A percentile compares a stretch with the other conserved stretches of the same genome.
Conservation (phyloP, 2,329 filamentous ascomycete species). For the Lecanicillium sp. region DNA sequence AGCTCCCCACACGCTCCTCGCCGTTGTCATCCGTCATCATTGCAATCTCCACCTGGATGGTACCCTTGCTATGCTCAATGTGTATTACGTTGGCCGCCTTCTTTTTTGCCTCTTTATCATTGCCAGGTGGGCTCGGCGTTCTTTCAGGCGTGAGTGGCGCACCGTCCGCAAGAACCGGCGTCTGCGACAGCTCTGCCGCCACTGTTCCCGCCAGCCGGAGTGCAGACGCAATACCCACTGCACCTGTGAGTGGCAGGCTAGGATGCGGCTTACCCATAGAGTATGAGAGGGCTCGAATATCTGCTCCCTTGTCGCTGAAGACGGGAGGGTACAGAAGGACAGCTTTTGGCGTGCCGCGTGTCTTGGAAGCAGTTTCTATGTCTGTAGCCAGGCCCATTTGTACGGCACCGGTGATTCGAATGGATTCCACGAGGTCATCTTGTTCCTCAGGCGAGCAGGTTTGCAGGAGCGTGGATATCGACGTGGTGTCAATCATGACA, state of each 20-base stretch:
- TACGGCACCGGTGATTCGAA: conserved; percentile 45
- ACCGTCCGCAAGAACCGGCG: not conserved
- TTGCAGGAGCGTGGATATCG: conserved; percentile 18
- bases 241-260: conserved; percentile 44
- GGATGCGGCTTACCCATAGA: conserved; percentile 44
- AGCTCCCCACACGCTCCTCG: conserved; percentile 14
- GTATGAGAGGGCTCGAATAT: conserved; percentile 37
- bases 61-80: conserved; percentile 13
- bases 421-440: conserved; percentile 33
- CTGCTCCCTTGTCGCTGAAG: conserved; percentile 12
- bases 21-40: conserved; percentile 11
- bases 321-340: not conserved
- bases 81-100: no score
- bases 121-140: conserved; percentile 7
- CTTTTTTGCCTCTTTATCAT: conserved; percentile 12
- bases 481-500: conserved; percentile 39
- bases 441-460: conserved; percentile 3
- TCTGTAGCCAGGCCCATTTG: conserved; percentile 46
- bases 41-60: conserved; percentile 17
- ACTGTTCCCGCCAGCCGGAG: conserved; percentile 34
- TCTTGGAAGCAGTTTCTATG: conserved; percentile 23
- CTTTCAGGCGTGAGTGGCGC: conserved; percentile 12
- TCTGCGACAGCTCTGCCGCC: conserved; percentile 14
- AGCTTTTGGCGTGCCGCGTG: conserved; percentile 44
- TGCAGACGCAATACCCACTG: conserved; percentile 38